These are phyloP conservation scores for Dujonia santamariae DNA, from an alignment of 1,139 yeast species.

Conservation along the genomic window DNA sequence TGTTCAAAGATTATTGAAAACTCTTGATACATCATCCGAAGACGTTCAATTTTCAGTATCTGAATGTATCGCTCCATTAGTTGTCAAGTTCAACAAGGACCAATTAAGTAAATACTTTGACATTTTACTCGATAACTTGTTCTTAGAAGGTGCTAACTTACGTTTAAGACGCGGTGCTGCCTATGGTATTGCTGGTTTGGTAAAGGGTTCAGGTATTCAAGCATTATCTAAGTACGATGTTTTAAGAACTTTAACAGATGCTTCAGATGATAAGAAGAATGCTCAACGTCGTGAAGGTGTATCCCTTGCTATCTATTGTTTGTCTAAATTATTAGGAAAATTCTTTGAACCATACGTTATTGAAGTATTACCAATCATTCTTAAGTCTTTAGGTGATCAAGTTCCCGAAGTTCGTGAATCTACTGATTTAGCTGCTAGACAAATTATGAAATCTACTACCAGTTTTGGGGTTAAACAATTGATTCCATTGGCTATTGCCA, in stretches of 20 bases:
- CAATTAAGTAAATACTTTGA: slow-evolving; percentile 55
- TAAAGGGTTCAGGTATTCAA: slow-evolving; percentile 83
- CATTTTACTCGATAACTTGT: slow-evolving; percentile 54
- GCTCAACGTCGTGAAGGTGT: slow-evolving; percentile 81
- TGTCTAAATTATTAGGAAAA: slow-evolving; percentile 71
- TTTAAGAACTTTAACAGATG: slow-evolving; percentile 73
- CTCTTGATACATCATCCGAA: slow-evolving; percentile 85
- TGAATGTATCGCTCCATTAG: slow-evolving; percentile 81
- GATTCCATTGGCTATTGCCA: slow-evolving; percentile 86
- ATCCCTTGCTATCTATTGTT: slow-evolving; percentile 79
- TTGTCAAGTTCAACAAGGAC: slow-evolving; percentile 49
- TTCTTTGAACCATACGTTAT: slow-evolving; percentile 92
- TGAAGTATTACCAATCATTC: slow-evolving; percentile 77
- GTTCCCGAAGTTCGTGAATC: slow-evolving; percentile 85
- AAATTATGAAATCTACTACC: slow-evolving; percentile 88
- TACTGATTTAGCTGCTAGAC: slow-evolving; percentile 81
- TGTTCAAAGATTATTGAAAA: slow-evolving; percentile 64
- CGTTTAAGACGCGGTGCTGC: slow-evolving; percentile 89
- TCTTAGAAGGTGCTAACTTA: slow-evolving; percentile 44
- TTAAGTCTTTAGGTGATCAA: slow-evolving; percentile 81
- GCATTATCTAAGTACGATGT: slow-evolving; percentile 74
- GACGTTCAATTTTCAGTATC: slow-evolving; percentile 86
- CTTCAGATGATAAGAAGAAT: slow-evolving; percentile 83
- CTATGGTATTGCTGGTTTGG: slow-evolving; percentile 90
- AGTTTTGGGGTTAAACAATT: slow-evolving; percentile 88